phyloP scores from a whole-genome alignment of 140 eudicot genomes.

The Ambrosia hybrid region DNA sequence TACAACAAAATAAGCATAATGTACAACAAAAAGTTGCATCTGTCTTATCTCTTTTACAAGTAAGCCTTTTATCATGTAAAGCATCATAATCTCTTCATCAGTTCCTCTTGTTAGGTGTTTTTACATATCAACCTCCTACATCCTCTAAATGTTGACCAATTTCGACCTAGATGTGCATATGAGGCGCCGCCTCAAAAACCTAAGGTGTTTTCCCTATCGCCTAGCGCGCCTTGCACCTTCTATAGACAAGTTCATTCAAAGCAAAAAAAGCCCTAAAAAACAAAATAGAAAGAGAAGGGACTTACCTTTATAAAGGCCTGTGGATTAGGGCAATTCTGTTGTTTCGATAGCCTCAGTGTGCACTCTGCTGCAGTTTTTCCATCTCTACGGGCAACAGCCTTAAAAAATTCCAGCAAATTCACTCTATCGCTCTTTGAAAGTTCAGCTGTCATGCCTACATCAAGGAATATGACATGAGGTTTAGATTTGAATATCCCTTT shows the following conservation, averaged over 20 bases:
- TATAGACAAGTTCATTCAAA: background rate
- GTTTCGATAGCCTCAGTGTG: slow-evolving; percentile 76
- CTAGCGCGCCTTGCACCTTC: too few species aligned
- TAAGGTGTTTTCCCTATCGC: too few species aligned
- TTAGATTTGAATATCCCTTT: slow-evolving; percentile 69
- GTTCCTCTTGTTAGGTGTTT: too few species aligned
- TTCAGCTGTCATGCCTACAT: slow-evolving; percentile 99
- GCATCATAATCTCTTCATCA: too few species aligned
- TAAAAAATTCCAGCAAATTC: slow-evolving; percentile 79
- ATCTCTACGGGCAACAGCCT: slow-evolving; percentile 95
- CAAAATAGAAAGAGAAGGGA: background rate
- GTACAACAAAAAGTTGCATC: too few species aligned
- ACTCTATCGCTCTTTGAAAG: slow-evolving; percentile 79
- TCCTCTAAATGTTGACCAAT: too few species aligned
- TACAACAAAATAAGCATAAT: too few species aligned
- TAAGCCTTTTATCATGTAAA: too few species aligned
- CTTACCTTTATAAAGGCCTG: slow-evolving; percentile 78
- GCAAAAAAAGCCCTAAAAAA: background rate
- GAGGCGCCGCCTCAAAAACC: too few species aligned
- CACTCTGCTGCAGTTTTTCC: slow-evolving; percentile 91
- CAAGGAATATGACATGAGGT: slow-evolving; percentile 97
- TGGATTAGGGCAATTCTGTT: slow-evolving; percentile 91
- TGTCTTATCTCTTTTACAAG: too few species aligned
- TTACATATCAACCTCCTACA: too few species aligned
- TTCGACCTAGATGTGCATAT: too few species aligned